A percentile compares a stretch with the other conserved stretches of the same genome.
Conservation (phyloP, 1,284 basidiomycete species). For the Stygiomarasmius scandens region DNA sequence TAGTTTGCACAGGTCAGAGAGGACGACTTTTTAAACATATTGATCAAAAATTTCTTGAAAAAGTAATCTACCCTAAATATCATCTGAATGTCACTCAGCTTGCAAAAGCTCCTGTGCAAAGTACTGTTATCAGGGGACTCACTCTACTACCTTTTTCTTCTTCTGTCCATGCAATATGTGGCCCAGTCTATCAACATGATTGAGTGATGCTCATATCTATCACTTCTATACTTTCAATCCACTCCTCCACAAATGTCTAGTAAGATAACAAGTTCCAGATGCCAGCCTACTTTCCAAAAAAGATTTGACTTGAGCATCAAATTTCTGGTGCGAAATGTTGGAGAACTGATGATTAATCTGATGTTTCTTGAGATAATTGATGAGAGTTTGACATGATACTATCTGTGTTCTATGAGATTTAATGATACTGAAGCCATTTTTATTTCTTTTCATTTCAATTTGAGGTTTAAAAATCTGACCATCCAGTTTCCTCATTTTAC, state of each 20-base stretch:
- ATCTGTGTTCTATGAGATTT: too few relatives aligned
- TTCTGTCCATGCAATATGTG: background rate
- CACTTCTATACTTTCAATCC: slow-evolving; percentile 1
- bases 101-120: too few relatives aligned
- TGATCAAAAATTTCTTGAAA: too few relatives aligned
- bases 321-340: slow-evolving; percentile 3
- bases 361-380: background rate
- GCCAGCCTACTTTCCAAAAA: background rate
- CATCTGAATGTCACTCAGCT: too few relatives aligned
- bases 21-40: too few relatives aligned
- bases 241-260: background rate
- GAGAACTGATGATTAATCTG: background rate
- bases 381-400: background rate
- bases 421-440: too few relatives aligned
- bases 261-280: slow-evolving; percentile 7
- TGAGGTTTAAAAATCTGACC: too few relatives aligned
- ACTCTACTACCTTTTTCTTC: background rate
- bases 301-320: background rate
- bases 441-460: too few relatives aligned
- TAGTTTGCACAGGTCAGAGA: too few relatives aligned
- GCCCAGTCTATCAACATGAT: slow-evolving; percentile 5
- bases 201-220: background rate
- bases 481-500: too few relatives aligned
- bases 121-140: too few relatives aligned
- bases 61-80: too few relatives aligned